Evolutionary conservation across 2,329 filamentous ascomycete species (phyloP).

Genomic region (Cordyceps pruinosa): DNA sequence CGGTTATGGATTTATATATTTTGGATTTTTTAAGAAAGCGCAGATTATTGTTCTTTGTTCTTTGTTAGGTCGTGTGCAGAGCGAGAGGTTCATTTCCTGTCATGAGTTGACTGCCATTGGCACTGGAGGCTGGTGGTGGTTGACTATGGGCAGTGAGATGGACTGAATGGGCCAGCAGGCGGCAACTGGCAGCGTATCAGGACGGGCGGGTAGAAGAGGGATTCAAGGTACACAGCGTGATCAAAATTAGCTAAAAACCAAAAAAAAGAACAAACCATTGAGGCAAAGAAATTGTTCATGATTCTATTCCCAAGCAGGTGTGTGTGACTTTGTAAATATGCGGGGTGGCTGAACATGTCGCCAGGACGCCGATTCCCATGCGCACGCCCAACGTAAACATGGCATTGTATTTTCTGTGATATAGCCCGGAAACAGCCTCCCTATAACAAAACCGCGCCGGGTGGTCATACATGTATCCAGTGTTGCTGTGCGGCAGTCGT

Average conservation of each 20-base stretch:
- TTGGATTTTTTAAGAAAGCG: not conserved
- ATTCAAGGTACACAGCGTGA: not conserved
- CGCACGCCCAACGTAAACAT: no score
- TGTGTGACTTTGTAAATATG: not conserved
- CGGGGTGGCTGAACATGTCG: not conserved
- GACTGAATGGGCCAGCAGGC: not conserved
- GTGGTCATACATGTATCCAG: no score
- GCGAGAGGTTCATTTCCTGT: no score
- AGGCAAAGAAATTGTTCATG: not conserved
- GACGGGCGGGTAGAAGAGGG: no score
- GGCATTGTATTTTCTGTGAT: no score
- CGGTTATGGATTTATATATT: not conserved
- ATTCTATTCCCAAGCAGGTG: not conserved
- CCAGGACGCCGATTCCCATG: not conserved
- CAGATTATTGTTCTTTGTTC: not conserved
- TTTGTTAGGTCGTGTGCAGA: not conserved
- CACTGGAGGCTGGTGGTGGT: not conserved
- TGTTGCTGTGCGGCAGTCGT: no score
- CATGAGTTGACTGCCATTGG: not conserved
- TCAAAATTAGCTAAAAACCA: not conserved
- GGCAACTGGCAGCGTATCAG: not conserved
- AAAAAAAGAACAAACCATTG: not conserved
- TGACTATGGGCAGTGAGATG: not conserved
- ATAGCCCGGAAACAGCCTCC: no score
- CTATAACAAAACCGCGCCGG: no score